Base-by-base conservation (phyloP, 306 rosid species). In the Datisca glomerata region DNA sequence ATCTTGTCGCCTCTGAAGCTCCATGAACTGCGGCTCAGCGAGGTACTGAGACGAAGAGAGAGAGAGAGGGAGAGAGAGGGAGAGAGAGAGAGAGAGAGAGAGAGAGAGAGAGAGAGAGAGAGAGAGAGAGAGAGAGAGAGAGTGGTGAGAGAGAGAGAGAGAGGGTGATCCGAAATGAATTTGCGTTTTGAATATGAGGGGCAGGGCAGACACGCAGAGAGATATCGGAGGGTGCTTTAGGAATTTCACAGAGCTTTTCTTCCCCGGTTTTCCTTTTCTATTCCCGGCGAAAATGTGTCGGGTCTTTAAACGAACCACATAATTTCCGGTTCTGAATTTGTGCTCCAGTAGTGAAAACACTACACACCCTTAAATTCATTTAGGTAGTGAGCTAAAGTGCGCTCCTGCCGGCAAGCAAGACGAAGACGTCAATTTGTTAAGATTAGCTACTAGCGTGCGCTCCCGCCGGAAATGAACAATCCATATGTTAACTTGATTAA, bases 11-110 rank as follows among this genome's bases (percentile, higher is more conserved):
- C 67, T 55, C 47, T 41, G 87, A 49, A 66, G 41, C 78, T 86
- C 94, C 96, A 86, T 86, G 55, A 48, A 59, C 61, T 47, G 55
- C 66, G 34, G 13, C n/a, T n/a, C n/a, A n/a, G n/a, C n/a, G 43
- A 51, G 62, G 46, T 57, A n/a, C 56, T 41, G 40, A 36, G 38
- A 35, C 12, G 36, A 46, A 23, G 25, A 56, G 66, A 21, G 19
- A 41, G 27, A 45, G 61, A 25, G 63, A 53, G 57, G 12, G 57
- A 49, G 40, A 44, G 53, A 17, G 40, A 21, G 20, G 49, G 24
- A 31, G 38, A 37, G 61, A 24, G 40, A n/a, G 43, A 47, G 51
- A 32, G 53, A 10, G 56, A 22, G 42, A 43, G 45, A 59, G 22
- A 51, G 41, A 23, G 51, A 38, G 29, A 24, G 27, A 28, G 41